phyloP scores from a whole-genome alignment of 257 asterid species.

The Handroanthus guayacan region DNA sequence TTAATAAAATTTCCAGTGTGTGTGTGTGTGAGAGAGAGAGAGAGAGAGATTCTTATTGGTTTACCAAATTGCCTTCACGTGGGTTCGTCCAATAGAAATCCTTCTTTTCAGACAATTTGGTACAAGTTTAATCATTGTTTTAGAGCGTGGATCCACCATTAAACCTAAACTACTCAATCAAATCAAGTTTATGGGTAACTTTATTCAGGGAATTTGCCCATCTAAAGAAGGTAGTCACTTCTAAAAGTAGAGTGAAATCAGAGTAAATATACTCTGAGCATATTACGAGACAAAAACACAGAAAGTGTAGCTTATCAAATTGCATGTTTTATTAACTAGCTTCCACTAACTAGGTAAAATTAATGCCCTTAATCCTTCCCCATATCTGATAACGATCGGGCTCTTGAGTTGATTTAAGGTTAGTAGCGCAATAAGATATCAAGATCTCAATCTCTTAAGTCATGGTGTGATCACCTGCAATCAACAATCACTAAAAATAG shows the following conservation, averaged over 20 bases:
- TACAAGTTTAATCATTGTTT: constrained; percentile 38
- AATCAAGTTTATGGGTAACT: neutral
- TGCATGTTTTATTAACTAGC: neutral
- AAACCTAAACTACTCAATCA: neutral
- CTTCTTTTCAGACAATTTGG: constrained; percentile 35
- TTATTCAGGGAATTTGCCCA: neutral
- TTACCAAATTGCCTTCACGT: constrained; percentile 51
- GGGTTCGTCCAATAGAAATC: constrained; percentile 48
- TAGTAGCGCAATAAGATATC: too few relatives aligned
- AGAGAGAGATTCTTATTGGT: constrained; percentile 46
- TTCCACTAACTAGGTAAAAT: neutral
- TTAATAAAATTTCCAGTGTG: constrained; percentile 13
- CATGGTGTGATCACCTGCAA: too few relatives aligned
- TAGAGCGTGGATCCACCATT: constrained; percentile 9
- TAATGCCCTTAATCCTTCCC: neutral
- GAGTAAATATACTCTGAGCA: neutral
- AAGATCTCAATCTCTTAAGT: too few relatives aligned
- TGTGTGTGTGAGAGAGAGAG: too few relatives aligned
- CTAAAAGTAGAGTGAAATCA: neutral
- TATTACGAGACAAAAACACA: neutral
- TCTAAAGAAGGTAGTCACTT: neutral
- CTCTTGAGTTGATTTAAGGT: too few relatives aligned
- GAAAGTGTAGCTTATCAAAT: neutral
- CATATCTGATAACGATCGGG: neutral
- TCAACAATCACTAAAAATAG: too few relatives aligned